phyloP scores from a whole-genome alignment of 1,139 yeast genomes.

The Geotrichum fermentans region DNA sequence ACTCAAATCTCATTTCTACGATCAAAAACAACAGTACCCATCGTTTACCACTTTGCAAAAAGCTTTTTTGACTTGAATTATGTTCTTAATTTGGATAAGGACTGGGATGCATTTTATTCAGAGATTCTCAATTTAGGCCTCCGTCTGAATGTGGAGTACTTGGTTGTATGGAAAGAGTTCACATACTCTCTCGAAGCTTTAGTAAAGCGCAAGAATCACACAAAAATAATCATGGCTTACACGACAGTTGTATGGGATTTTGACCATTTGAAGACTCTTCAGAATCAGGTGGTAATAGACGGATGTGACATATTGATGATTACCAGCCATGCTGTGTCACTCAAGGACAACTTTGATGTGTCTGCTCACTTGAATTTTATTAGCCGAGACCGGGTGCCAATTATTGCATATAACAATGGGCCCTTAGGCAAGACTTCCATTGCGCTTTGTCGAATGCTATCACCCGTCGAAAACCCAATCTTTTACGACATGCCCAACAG shows the following conservation, averaged over 20 bases:
- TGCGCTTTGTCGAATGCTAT: slow-evolving; percentile 21
- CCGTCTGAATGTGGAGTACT: slow-evolving; percentile 22
- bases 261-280: slow-evolving; percentile 4
- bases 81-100: neutral
- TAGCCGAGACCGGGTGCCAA: slow-evolving; percentile 7
- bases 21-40: slow-evolving; percentile 20
- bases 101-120: slow-evolving; percentile 17
- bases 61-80: slow-evolving; percentile 18
- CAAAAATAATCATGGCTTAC: slow-evolving; percentile 19
- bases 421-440: slow-evolving; percentile 25
- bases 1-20: slow-evolving; percentile 22
- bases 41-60: slow-evolving; percentile 22
- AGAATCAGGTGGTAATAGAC: slow-evolving; percentile 5
- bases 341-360: slow-evolving; percentile 20
- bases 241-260: slow-evolving; percentile 21
- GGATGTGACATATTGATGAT: slow-evolving; percentile 21
- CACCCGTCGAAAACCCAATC: slow-evolving; percentile 25
- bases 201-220: slow-evolving; percentile 13
- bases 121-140: slow-evolving; percentile 20
- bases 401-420: slow-evolving; percentile 26
- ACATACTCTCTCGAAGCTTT: slow-evolving; percentile 7
- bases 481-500: slow-evolving; percentile 19
- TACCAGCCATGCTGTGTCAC: slow-evolving; percentile 21
- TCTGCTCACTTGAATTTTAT: neutral
- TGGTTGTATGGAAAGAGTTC: slow-evolving; percentile 12